These are phyloP conservation scores for Boletus rubescentipes DNA, from an alignment of 768 basidiomycete species.

Conservation along the genomic window DNA sequence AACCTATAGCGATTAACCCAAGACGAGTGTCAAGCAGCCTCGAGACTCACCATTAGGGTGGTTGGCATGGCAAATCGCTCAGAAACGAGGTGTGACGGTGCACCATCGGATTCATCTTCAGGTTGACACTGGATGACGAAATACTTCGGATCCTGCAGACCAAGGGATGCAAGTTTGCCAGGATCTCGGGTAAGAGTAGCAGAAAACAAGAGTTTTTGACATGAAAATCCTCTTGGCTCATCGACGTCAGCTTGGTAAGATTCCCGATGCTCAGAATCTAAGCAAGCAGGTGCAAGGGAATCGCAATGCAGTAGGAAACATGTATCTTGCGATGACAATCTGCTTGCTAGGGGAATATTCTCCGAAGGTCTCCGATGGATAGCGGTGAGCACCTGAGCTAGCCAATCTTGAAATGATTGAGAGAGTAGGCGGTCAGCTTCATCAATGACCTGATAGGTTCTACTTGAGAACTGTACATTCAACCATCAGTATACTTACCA, in stretches of 20 bases:
- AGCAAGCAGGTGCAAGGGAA: conserved; percentile 61
- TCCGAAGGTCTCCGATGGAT: conserved; percentile 44
- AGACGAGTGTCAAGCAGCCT: neutral
- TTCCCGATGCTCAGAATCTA: conserved; percentile 23
- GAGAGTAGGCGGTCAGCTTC: conserved; percentile 96
- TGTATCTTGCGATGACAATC: conserved; percentile 7
- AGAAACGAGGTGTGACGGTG: conserved; percentile 55
- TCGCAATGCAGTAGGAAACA: conserved; percentile 25
- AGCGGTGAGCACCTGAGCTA: conserved; percentile 78
- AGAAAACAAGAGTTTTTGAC: conserved; percentile 95
- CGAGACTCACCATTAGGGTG: conserved; percentile 59
- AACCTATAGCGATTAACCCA: conserved; percentile 1
- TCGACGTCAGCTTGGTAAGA: conserved; percentile 48
- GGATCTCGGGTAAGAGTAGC: conserved; percentile 95
- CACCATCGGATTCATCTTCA: conserved; percentile 34
- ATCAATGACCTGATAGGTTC: conserved; percentile 74
- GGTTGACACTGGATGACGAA: conserved; percentile 70
- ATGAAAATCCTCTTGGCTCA: conserved; percentile 62
- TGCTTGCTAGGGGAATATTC: neutral
- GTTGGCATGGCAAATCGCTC: conserved; percentile 83
- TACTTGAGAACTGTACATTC: neutral
- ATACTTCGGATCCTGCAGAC: conserved; percentile 79
- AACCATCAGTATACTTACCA: conserved; percentile 47
- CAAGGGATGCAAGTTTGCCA: conserved; percentile 82
- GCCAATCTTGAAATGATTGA: conserved; percentile 96